Conservation (phyloP, 1,284 basidiomycete species). For the Flammula alnicola region DNA sequence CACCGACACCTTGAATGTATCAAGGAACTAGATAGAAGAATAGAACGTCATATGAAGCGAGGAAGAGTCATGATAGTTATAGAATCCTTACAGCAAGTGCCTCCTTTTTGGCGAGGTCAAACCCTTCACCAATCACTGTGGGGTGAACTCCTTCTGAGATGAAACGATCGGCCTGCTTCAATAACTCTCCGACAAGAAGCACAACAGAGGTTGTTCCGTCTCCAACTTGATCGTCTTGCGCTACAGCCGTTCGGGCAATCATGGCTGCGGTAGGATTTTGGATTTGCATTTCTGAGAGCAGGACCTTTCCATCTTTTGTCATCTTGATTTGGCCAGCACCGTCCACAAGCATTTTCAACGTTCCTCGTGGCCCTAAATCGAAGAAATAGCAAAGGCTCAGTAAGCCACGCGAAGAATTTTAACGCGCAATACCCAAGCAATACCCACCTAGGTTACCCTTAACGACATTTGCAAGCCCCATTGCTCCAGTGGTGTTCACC, state of each 20-base stretch:
- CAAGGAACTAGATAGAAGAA: constrained; percentile 74
- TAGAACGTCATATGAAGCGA: constrained; percentile 9
- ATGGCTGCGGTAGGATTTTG: constrained; percentile 99
- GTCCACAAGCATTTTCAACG: constrained; percentile 99
- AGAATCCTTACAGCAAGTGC: constrained; percentile 72
- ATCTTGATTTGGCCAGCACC: constrained; percentile 99
- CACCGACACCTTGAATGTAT: constrained; percentile 81
- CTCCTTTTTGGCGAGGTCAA: constrained; percentile 97
- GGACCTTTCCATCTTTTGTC: constrained; percentile 99
- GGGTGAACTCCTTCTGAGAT: constrained; percentile 99
- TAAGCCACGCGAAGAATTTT: constrained; percentile 12
- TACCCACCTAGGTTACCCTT: constrained; percentile 90
- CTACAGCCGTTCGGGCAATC: constrained; percentile 98
- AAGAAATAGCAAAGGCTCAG: neutral
- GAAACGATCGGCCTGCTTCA: constrained; percentile 98
- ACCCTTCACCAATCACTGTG: constrained; percentile 93
- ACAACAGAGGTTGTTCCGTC: constrained; percentile 99
- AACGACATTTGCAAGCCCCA: constrained; percentile 97
- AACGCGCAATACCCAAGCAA: no score
- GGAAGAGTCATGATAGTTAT: neutral
- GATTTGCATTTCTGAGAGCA: constrained; percentile 99
- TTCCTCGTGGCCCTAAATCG: constrained; percentile 84
- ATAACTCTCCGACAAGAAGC: constrained; percentile 93
- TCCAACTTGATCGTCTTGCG: constrained; percentile 98
- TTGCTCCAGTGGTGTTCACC: constrained; percentile 92